These are phyloP conservation scores for Gymnopus androsaceus DNA, from an alignment of 1,284 basidiomycete species.

Conservation along the genomic window DNA sequence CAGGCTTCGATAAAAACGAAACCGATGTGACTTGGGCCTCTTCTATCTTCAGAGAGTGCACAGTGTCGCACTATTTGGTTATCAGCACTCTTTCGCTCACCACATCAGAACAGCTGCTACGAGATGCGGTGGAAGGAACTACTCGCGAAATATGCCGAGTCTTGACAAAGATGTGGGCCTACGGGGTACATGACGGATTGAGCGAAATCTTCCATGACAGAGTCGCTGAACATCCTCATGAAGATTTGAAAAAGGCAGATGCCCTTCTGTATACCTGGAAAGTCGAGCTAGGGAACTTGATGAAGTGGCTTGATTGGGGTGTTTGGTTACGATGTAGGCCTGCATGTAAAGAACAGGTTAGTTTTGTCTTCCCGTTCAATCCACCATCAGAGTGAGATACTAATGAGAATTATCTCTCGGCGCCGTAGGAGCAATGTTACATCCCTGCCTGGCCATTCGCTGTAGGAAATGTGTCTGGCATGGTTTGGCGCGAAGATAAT, in stretches of 20 bases:
- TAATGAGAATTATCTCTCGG: background rate
- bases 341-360: conserved; percentile 33
- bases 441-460: conserved; percentile 17
- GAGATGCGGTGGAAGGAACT: conserved; percentile 34
- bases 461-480: conserved; percentile 12
- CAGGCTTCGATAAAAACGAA: too few species aligned
- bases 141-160: conserved; percentile 48
- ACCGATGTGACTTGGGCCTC: conserved; percentile 27
- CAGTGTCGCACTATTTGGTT: conserved; percentile 30
- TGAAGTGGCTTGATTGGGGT: conserved; percentile 44
- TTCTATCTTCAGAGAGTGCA: conserved; percentile 33
- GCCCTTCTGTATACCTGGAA: conserved; percentile 26
- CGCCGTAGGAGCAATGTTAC: conserved; percentile 13
- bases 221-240: background rate
- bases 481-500: too few species aligned
- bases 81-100: conserved; percentile 29
- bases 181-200: conserved; percentile 35
- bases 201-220: conserved; percentile 16
- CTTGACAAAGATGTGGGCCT: conserved; percentile 44
- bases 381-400: background rate
- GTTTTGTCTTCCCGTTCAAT: conserved; percentile 10
- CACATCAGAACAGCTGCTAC: conserved; percentile 35
- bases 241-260: conserved; percentile 9
- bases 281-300: conserved; percentile 29
- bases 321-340: conserved; percentile 40